Conservation (phyloP, 805 yeast species). For the Lipomyces starkeyi region DNA sequence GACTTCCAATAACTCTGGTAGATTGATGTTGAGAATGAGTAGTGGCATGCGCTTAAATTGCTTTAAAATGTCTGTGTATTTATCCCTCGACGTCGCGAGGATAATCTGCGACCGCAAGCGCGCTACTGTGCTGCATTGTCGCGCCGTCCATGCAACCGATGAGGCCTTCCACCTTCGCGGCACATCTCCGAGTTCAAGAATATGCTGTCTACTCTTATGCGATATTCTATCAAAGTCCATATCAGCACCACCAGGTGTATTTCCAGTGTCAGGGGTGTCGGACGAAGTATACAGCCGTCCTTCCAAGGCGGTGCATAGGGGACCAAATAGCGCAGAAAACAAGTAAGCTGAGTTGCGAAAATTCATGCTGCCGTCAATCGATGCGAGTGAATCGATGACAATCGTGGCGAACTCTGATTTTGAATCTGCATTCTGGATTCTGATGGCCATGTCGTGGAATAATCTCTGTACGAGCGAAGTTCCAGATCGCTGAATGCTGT, state of each 20-base stretch:
- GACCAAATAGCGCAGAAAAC: neutral
- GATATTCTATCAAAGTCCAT: neutral
- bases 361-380: neutral
- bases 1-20: neutral
- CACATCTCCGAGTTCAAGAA: neutral
- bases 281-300: neutral
- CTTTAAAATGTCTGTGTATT: neutral
- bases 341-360: neutral
- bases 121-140: neutral
- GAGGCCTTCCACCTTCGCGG: slow-evolving; percentile 5
- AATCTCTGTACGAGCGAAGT: neutral
- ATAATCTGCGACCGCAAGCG: neutral
- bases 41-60: neutral
- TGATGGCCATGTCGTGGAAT: neutral
- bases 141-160: neutral
- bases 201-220: neutral
- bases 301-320: neutral
- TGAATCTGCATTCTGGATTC: neutral
- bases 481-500: neutral
- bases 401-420: neutral
- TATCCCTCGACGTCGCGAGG: neutral
- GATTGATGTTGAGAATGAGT: neutral
- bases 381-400: neutral
- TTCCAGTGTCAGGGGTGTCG: neutral
- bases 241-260: neutral